Evolutionary conservation across 805 yeast species (phyloP).

Genomic region (Ogataea thermomethanolica): DNA sequence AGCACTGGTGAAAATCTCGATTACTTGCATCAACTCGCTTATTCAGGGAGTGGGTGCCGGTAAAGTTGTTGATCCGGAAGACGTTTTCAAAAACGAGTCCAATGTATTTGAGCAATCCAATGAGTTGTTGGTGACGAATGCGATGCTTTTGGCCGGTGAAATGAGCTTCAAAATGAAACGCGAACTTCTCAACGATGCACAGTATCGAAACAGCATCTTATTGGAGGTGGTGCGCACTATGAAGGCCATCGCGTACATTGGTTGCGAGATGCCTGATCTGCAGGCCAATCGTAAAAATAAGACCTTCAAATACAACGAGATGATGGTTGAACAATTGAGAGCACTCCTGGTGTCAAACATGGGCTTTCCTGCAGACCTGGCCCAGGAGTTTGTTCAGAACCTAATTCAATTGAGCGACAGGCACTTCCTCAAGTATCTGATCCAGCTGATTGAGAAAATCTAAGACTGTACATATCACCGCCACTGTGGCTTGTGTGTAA

Average conservation of each 20-base stretch:
- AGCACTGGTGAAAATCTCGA: conserved; percentile 61
- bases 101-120: conserved; percentile 62
- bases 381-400: conserved; percentile 57
- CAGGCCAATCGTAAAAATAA: conserved; percentile 24
- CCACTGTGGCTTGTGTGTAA: conserved; percentile 1
- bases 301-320: conserved; percentile 27
- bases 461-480: conserved; percentile 5
- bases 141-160: conserved; percentile 68
- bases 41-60: conserved; percentile 67
- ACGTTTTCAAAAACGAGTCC: conserved; percentile 45
- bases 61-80: conserved; percentile 56
- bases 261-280: conserved; percentile 30
- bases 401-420: conserved; percentile 55
- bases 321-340: conserved; percentile 30
- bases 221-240: conserved; percentile 67
- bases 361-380: conserved; percentile 57
- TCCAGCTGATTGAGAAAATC: conserved; percentile 35
- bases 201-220: conserved; percentile 64
- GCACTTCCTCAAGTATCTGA: conserved; percentile 69
- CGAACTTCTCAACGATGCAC: conserved; percentile 74
- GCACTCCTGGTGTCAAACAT: conserved; percentile 48
- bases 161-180: conserved; percentile 69
- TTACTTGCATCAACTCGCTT: conserved; percentile 64
- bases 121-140: conserved; percentile 62
- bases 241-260: conserved; percentile 50